These are phyloP conservation scores for Croton laevigatus DNA, from an alignment of 441 rosid genomes.

Conservation along the genomic window DNA sequence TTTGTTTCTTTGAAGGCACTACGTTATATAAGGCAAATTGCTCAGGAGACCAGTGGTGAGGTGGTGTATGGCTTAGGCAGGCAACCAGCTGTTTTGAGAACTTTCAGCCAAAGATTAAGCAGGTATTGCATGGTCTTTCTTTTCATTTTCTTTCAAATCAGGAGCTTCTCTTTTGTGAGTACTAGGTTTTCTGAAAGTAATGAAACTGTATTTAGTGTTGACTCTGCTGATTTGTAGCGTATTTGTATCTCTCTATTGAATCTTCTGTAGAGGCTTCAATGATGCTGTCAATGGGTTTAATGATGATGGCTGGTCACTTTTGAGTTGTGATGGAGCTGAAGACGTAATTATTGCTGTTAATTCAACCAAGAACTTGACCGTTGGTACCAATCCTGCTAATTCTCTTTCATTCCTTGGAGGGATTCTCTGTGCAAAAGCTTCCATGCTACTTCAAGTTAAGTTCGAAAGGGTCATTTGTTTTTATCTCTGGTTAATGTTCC, in stretches of 20 bases:
- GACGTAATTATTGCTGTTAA: constrained; percentile 82
- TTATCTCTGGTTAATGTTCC: background rate
- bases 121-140: constrained; percentile 38
- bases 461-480: background rate
- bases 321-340: constrained; percentile 82
- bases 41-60: constrained; percentile 97
- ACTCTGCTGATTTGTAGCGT: background rate
- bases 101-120: constrained; percentile 93
- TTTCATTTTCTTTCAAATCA: background rate
- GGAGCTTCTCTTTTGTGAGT: background rate
- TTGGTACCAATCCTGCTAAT: constrained; percentile 44
- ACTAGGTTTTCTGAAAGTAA: background rate
- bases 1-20: constrained; percentile 56
- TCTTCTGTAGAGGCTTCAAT: constrained; percentile 69
- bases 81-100: constrained; percentile 91
- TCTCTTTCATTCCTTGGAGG: constrained; percentile 81
- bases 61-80: constrained; percentile 87
- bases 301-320: constrained; percentile 94
- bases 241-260: background rate
- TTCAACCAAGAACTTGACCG: constrained; percentile 62
- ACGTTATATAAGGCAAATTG: constrained; percentile 78
- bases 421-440: constrained; percentile 93
- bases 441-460: constrained; percentile 96
- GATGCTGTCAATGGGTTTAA: constrained; percentile 94
- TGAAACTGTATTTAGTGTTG: background rate